A percentile compares a stretch with the other conserved stretches of the same genome.
Evolutionary conservation across 2,329 filamentous ascomycete genomes (phyloP).

Genomic region (Furcasterigmium sp.): DNA sequence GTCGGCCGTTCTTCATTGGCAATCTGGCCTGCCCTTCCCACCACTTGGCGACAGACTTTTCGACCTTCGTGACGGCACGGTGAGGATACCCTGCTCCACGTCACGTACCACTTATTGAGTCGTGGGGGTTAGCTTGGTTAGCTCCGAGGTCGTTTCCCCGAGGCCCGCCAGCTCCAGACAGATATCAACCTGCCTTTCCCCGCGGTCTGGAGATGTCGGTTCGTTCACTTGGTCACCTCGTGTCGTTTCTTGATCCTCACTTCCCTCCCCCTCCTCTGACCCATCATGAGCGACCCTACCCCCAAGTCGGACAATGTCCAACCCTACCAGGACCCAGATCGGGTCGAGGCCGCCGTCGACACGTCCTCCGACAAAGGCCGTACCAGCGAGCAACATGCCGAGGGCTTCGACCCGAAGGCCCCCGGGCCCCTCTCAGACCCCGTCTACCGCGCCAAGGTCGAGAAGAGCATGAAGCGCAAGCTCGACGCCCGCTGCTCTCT

Average conservation of each 20-base stretch:
- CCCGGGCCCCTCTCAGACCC: conserved; percentile 20
- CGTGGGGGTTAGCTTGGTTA: too few relatives aligned
- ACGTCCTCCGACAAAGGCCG: conserved; percentile 1
- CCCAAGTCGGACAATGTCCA: background rate
- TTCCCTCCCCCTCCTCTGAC: background rate
- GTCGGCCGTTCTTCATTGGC: background rate
- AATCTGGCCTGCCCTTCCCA: background rate
- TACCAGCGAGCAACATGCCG: background rate
- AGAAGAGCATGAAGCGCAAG: conserved; percentile 63
- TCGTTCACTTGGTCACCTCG: too few relatives aligned
- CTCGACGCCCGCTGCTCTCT: conserved; percentile 64
- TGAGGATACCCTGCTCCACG: background rate
- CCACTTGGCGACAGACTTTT: background rate
- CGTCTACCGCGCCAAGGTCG: conserved; percentile 49
- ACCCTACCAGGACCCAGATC: background rate
- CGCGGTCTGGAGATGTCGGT: background rate
- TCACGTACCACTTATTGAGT: background rate
- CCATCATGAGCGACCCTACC: conserved; percentile 3
- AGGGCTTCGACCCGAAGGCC: background rate
- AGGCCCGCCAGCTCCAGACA: background rate
- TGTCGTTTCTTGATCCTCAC: too few relatives aligned
- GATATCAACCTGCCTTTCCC: background rate
- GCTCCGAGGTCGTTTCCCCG: background rate
- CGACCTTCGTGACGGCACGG: background rate
- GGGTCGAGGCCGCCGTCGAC: background rate